phyloP scores from a whole-genome alignment of 1,284 basidiomycete species.

The Cryptococcus sp. region DNA sequence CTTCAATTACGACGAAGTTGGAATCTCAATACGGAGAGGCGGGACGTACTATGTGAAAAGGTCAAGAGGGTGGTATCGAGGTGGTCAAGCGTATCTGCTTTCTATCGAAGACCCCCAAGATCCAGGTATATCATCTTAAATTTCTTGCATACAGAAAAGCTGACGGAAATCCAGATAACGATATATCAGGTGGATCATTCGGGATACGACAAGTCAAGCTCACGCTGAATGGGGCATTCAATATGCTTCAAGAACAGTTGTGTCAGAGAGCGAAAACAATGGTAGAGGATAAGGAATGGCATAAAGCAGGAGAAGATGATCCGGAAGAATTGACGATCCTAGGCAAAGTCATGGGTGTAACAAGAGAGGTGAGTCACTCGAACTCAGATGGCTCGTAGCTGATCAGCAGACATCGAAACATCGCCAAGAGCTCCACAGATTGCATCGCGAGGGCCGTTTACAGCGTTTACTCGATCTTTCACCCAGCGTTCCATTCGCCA shows the following conservation, averaged over 20 bases:
- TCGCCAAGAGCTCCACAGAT: conserved; percentile 16
- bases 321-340: conserved; percentile 73
- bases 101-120: conserved; percentile 96
- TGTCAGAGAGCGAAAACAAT: conserved; percentile 31
- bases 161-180: conserved; percentile 62
- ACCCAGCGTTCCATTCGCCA: conserved; percentile 9
- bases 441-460: conserved; percentile 45
- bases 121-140: conserved; percentile 64
- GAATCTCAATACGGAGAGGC: conserved; percentile 79
- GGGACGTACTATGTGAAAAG: conserved; percentile 80
- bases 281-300: conserved; percentile 11
- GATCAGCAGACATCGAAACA: conserved; percentile 22
- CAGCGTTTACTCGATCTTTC: conserved; percentile 33
- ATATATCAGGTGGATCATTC: conserved; percentile 85
- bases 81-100: conserved; percentile 60
- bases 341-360: conserved; percentile 72
- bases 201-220: conserved; percentile 75
- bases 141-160: not conserved
- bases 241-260: conserved; percentile 63
- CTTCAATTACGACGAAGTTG: conserved; percentile 88
- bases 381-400: not conserved
- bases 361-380: conserved; percentile 62
- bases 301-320: conserved; percentile 37
- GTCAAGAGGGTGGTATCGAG: conserved; percentile 71
- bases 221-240: conserved; percentile 80